Base-by-base conservation (phyloP, 2,329 filamentous ascomycete genomes). In the Capronia americana region DNA sequence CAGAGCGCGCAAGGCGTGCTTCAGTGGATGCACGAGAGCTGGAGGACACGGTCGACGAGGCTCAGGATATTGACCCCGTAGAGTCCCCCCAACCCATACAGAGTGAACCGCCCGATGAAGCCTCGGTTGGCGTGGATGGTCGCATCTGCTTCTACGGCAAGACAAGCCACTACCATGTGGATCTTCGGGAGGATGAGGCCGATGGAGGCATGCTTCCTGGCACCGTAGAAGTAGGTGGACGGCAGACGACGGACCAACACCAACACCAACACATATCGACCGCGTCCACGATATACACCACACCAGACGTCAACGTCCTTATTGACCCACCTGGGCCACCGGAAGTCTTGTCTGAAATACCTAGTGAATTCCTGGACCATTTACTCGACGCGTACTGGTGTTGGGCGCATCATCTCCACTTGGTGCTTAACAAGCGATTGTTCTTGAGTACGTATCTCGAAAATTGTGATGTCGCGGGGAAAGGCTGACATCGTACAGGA, bases 341-440 rank as follows among this genome's bases (percentile, higher is more conserved):
- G 17, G 30, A 62, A 46, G 28, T 62, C 3, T 28, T 62, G 38
- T 62, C 60, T 23, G 60, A 62, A 44, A 55, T 62, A 28, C 24
- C 50, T 23, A 30, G 8, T 7, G 53, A 30, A 2, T 30, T 48
- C 20, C 34, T 62, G 32, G 38, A 62, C 32, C 60, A 62, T 56
- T 32, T 62, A 4, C 50, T 62, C 30, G 60, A 62, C 28, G 53
- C 50, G 17, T 62, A 62, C 51, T 62, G 60, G 60, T 62, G 48
- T 34, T 62, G 53, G 50, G 34, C 60, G 3, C 60, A 62, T 28
- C 60, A 62, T 26, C 34, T 62, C 24, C 84, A 61, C 80, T 81
- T 57, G 75, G 79, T 6, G 85, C 86, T 0, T 82, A 82, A 0
- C 86, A 86, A 71, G 87, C 85, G 67, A 86, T 85, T 0, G 82